Base-by-base conservation (phyloP, 345 rosid species). In the Gynandropsis gynandra region DNA sequence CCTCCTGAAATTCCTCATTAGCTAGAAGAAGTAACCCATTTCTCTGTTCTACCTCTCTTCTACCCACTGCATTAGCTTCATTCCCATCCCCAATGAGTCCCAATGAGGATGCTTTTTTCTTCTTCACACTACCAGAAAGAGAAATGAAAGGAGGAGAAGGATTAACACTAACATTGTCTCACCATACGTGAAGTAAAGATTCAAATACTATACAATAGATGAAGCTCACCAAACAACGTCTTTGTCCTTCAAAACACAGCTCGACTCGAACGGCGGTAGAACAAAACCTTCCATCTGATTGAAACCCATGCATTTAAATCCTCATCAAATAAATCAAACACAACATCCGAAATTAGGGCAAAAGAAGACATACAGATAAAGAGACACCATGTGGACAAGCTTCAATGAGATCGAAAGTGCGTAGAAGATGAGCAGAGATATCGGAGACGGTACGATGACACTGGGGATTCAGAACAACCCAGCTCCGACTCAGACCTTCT, bases 281-380 rank as follows among this genome's bases (percentile, higher is more conserved):
- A 64, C 84, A 63, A 85, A 88, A 6, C 88, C 95, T 54, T 88
- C 94, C 99, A 92, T 92, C 99, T 90, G 76, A 37, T 31, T 9
- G 15, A 15, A 39, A 20, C 10, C 19, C 27, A 10, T 39, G 52
- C n/a, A 31, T 15, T 47, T 13, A 27, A 50, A 43, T 16, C 32
- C 19, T 39, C 21, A 0, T 1, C 24, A 52, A 19, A 47, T 4
- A 9, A 32, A 42, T 54, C 47, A 35, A 52, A 46, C 39, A 48
- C 46, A 32, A 51, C 16, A 20, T 43, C 43, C 35, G 20, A 49
- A 42, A 53, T 49, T 65, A 61, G 63, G 65, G 56, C 24, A 41
- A 20, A n/a, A 50, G 58, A 8, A 60, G 42, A 33, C 61, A 37
- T 71, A 88, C 99, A 12, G 74, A 83, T 55, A 92, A 80, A 62